Base-by-base conservation (phyloP, 768 basidiomycete genomes). In the Boletus reticuloceps region DNA sequence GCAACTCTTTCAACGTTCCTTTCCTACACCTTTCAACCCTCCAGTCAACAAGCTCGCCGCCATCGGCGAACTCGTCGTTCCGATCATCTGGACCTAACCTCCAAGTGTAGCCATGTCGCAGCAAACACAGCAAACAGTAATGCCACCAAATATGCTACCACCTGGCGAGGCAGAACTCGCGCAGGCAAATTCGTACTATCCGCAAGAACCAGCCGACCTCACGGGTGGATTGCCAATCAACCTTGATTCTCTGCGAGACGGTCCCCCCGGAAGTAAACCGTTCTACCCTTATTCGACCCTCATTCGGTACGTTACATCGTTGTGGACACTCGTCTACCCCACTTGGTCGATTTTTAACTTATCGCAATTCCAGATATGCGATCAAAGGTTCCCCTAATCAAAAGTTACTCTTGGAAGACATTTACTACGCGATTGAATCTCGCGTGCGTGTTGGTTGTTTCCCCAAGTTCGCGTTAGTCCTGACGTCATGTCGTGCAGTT, bases 241-340 rank as follows among this genome's bases (percentile, higher is more conserved):
- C 66, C 85, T 93, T 25, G 89, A 91, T 70, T 92, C 91, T 4
- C 77, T 93, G 53, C 80, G 91, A 50, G 91, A 94, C 66, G 90
- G 91, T 0, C 91, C 91, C 3, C 89, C 91, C 8, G 91, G 91
- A 45, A 90, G 84, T 69, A 94, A 94, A 70, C 91, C 91, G 7
- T 92, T 93, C 65, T 94, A 94, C 65, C 91, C 91, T 3, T 94
- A 94, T 68, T 93, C 91, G 4, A 94, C 91, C 34, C 82, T 94
- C 51, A 94, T 94, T 65, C 84, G 91, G 91, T 91, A 69, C 53
- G 86, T 79, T 55, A 44, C 25, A 54, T 47, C 20, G 10, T 22
- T 47, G 36, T 36, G 25, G 42, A 39, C 47, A 19, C 40, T 39
- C 14, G 38, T 37, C 40, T 36, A 17, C 41, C 41, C 29, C 1